Conservation (phyloP, 1,284 basidiomycete species). For the Heterobasidion irregulare region DNA sequence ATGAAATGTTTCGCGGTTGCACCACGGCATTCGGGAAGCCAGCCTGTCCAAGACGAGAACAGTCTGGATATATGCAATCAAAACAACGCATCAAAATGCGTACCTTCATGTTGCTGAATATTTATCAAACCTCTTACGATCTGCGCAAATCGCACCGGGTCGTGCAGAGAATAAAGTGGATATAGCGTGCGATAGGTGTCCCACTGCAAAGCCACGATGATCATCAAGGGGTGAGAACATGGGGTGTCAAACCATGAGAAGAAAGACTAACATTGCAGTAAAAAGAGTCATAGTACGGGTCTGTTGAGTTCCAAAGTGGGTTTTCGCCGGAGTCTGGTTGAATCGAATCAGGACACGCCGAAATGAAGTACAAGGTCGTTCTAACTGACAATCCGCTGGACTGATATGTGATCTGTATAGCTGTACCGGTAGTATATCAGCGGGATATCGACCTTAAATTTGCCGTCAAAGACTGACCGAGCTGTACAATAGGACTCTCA, state of each 20-base stretch:
- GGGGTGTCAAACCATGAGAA: neutral
- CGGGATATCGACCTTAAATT: too few relatives aligned
- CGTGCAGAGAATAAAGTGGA: constrained; percentile 53
- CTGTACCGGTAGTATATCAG: constrained; percentile 17
- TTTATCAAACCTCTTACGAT: constrained; percentile 58
- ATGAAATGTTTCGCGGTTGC: constrained; percentile 40
- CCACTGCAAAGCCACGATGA: constrained; percentile 31
- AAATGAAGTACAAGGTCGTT: neutral
- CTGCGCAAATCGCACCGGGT: constrained; percentile 43
- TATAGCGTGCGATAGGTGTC: constrained; percentile 57
- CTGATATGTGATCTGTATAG: constrained; percentile 60
- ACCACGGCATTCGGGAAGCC: constrained; percentile 57
- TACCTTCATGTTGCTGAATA: constrained; percentile 59
- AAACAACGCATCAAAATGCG: neutral
- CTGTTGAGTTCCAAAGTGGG: constrained; percentile 53
- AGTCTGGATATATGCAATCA: neutral
- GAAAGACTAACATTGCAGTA: constrained; percentile 52
- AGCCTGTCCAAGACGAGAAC: constrained; percentile 26
- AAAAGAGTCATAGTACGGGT: constrained; percentile 61
- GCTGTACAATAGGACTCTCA: constrained; percentile 45
- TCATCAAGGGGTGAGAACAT: neutral
- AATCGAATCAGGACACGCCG: constrained; percentile 33
- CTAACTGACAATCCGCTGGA: constrained; percentile 50
- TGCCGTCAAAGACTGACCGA: constrained; percentile 27
- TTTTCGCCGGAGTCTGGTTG: constrained; percentile 41